Evolutionary conservation across 805 yeast species (phyloP), one percentile per base, ranked within the genome.

Genomic region (Myxozyma geophila): DNA sequence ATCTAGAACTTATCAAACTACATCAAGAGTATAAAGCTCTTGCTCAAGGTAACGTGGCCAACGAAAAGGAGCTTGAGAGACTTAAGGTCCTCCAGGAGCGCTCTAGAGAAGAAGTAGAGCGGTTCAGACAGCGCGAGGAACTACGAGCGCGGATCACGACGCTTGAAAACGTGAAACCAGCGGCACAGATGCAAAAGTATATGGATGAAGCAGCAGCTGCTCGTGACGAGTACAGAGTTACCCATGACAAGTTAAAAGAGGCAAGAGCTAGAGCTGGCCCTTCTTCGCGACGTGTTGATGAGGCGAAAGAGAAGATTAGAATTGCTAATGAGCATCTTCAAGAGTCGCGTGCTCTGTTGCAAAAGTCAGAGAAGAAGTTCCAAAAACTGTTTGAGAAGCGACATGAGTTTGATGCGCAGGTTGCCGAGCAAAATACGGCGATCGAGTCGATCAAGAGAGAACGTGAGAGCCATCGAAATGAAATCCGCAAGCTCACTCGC

Each of bases 1-100:
- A 93, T 70, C 81, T 83, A 43, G 70, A 77, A 36, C 78, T 93
- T 54, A 85, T 83, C 39, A 74, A 74, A 5, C 76, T 84, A 12
- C 90, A 89, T 68, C 73, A 68, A 6, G 72, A 73, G 12, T 72
- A 77, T 56, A 76, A 74, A 53, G 73, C 70, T 8, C 71, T 76
- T 15, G 43, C 55, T 17, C 37, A 58, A 17, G 44, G 51, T 39
- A 56, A 49, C n/a, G 61, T 56, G 4, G 54, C 56, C 28, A 56
- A 66, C 40, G 59, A 28, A 39, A 43, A 37, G 13, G 76, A 74
- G 47, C 71, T 83, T 21, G 70, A 72, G 2, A 68, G 72, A 10
- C 74, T 85, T 43, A 67, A 72, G 4, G 70, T 69, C 7, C 81
- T 80, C 53, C 79, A 77, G 58, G 77, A 72, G 7, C 67, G 73